Base-by-base conservation (phyloP, 2,329 filamentous ascomycete genomes). In the Xylariaceae sp. region DNA sequence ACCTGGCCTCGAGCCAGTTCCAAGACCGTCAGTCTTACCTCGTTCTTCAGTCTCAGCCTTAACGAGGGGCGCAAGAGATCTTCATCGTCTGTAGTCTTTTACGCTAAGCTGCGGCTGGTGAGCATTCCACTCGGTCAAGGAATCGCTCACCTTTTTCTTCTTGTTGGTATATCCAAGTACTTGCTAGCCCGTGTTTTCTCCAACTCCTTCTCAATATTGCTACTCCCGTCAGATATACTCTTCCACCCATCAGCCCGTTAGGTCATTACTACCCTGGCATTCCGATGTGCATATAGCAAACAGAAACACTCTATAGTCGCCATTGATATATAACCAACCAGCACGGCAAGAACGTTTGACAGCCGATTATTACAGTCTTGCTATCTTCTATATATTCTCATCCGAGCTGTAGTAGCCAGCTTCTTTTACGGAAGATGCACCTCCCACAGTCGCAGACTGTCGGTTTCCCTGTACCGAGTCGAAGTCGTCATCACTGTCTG, bases 381-480 rank as follows among this genome's bases (percentile, higher is more conserved):
- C 39, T 19, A 31, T 35, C 42, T 39, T 36, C n/a, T 31, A 19
- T 45, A 35, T 33, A 18, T 22, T 14, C 33, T 18, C 15, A 22
- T 19, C 33, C 35, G 46, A 45, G 17, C 43, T 5, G 32, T 12
- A 27, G 33, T 19, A 12, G 11, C 10, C 31, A 33, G 22, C 41
- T 45, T 22, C 27, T 39, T 54, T 27, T 7, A 7, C 22, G 4
- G 54, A 61, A 63, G 39, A 56, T 54, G 56, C 51, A 51, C 52
- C 49, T 51, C 41, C 19, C 52, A 48, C 52, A 58, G 42, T 56
- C 55, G 57, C 55, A 51, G 45, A 47, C 56, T 51, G 49, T 58
- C 50, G 54, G 55, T 45, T 53, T 58, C 51, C 44, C 48, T 47
- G 51, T 56, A 44, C 52, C 54, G 47, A 56, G 58, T 55, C 54